Evolutionary conservation across 139 green algal genomes (phyloP), one percentile per base, ranked within the genome.

Genomic region (Chlorella vulgaris): DNA sequence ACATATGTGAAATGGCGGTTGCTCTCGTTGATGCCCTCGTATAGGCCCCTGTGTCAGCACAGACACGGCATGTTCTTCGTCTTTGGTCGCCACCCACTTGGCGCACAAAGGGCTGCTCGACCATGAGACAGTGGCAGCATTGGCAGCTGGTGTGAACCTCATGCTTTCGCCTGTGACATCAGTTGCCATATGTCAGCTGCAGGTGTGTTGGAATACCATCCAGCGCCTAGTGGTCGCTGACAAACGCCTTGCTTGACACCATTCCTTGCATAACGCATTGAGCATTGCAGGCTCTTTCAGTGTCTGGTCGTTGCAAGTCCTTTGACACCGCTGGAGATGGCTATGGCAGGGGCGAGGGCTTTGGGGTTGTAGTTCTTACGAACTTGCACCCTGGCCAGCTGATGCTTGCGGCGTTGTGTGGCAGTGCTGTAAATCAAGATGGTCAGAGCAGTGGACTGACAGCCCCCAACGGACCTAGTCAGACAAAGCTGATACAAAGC

Each of bases 61-160:
- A 31, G 85, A 92, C 85, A 94, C 92, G 5, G 94, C 94, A 18
- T 98, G 94, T 86, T 97, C 92, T 19, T 95, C 93, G 8, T 95
- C 90, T 28, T 81, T 98, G 31, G 91, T 96, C 7, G 86, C 91
- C 26, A 82, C 87, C 1, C 78, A 91, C 74, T 55, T 95, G 19
- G 89, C 90, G 18, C 40, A 80, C 77, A 81, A 47, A 21, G 74
- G 83, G 29, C 66, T 91, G n/a, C 24, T 31, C 5, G 21, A 18
- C 0, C 43, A 43, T 5, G 81, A 87, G 13, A 63, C 51, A 13
- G 61, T 5, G 24, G 50, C 68, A 2, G 85, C 90, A 0, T 5
- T 92, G 3, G 43, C 73, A 18, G 74, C 74, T 33, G 86, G 86
- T 15, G 80, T 86, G 6, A 86, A 86, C 63, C 7, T 81, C 7